Base-by-base conservation (phyloP, 2,329 filamentous ascomycete species). In the Microdochium bolleyi region DNA sequence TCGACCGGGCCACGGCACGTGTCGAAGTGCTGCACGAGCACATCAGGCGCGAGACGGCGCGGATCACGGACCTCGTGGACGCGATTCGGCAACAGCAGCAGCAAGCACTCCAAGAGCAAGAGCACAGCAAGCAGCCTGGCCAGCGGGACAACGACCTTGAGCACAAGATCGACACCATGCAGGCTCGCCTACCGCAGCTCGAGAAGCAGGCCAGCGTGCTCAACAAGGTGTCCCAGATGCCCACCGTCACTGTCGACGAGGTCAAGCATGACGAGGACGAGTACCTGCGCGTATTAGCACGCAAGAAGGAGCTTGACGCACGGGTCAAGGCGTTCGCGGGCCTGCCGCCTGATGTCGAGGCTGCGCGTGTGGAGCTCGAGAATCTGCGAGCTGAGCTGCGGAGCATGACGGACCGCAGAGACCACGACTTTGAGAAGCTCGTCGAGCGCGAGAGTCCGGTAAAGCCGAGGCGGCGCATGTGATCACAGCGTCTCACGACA, bases 371-470 rank as follows among this genome's bases (percentile, higher is more conserved):
- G n/a, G 84, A 89, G 64, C 75, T 96, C 25, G 86, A 88, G 57
- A 73, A 76, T 27, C 69, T 91, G 46, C 80, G 87, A 55, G 70
- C 73, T 2, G 82, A 90, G 61, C 71, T 95, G 48, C 75, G 78
- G 38, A 70, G 71, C 10, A 69, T 89, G 51, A 84, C 78, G 25
- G 75, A 75, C 57, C 76, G 77, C 59, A 79, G 91, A 52, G 89
- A 96, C 65, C 76, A 72, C 27, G 74, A 89, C 52, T 95, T 95
- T 64, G 89, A 92, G 64, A 79, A 77, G 2, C 65, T 94, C 49
- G 82, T 89, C 2, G 82, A 84, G 60, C 73, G 76, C 41, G 79
- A 82, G 62, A 83, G 79, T 52, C 80, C 80, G 3, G 64, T 67
- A 49, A 74, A 72, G 55, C 53, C 54, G 2, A 68, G 71, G 53